Evolutionary conservation across 371 early-diverging fungal genomes (phyloP), one percentile per base, ranked within the genome.

Genomic region (Fennellomyces sp.): DNA sequence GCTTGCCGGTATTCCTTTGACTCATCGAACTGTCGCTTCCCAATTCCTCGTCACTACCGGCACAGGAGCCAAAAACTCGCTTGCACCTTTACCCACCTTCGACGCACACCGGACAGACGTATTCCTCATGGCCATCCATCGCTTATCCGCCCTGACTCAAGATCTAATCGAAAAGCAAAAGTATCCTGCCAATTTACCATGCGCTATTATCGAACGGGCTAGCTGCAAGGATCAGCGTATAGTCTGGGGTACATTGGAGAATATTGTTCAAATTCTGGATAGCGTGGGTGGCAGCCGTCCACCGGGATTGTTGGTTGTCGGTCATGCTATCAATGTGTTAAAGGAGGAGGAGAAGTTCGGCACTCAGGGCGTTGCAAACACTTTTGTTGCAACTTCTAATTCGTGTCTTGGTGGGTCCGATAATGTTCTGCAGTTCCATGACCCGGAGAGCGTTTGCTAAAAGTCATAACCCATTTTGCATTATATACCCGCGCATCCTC

Each of bases 31-130:
- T 7, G 86, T 86, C 3, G 93, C 95, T 4, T 91, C 94, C 54
- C 94, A 94, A 63, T 86, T 95, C 55, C 62, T 95, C 35, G 88
- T 97, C 4, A 78, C 89, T 30, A 94, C 95, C 2, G 96, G 94
- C 31, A 90, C 90, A 25, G 86, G 87, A 11, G 70, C 63, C 15
- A 64, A 66, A 12, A 81, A 78, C 49, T 77, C 78, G 2, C 48
- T 69, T 19, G 70, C 73, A 10, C 74, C 79, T 21, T 56, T 93
- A 48, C 95, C 97, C 0, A 61, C 64, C 13, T 92, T 81, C 68
- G 69, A 85, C 39, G 73, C 72, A 2, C 74, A 82, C 19, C 78
- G 95, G 6, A 95, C 96, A 0, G 85, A 88, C n/a, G 94, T 96
- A 0, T 81, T 95, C 17, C 73, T 96, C 60, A 96, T 95, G 96